Conservation (phyloP, 306 rosid genomes). For the Spatholobus suberectus region DNA sequence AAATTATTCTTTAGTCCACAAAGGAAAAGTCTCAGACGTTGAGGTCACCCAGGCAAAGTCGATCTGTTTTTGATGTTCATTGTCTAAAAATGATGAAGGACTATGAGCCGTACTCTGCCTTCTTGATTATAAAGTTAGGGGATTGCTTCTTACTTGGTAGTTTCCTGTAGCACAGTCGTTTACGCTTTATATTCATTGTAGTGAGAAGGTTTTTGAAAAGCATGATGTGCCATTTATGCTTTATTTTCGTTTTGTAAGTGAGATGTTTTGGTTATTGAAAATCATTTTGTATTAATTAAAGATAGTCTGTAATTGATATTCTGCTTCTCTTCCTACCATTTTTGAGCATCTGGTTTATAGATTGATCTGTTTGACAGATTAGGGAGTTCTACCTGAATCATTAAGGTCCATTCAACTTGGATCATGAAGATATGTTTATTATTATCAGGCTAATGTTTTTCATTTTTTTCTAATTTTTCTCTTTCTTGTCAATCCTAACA, state of each 20-base stretch:
- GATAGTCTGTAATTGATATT: conserved; percentile 38
- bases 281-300: conserved; percentile 37
- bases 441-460: not conserved
- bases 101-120: conserved; percentile 26
- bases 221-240: conserved; percentile 38
- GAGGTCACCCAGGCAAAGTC: conserved; percentile 32
- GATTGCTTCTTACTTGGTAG: conserved; percentile 33
- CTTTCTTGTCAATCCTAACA: not conserved
- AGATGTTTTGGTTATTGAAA: conserved; percentile 37
- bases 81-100: conserved; percentile 41
- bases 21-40: conserved; percentile 27
- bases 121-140: conserved; percentile 43
- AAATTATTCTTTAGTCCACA: conserved; percentile 40
- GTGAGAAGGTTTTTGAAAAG: conserved; percentile 40
- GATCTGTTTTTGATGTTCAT: conserved; percentile 32
- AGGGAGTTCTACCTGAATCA: not conserved
- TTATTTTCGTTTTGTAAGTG: conserved; percentile 33
- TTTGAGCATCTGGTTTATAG: conserved; percentile 28
- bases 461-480: not conserved
- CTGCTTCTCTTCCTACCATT: conserved; percentile 9
- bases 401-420: not conserved
- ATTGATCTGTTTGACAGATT: conserved; percentile 15
- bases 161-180: conserved; percentile 34
- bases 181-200: conserved; percentile 40
- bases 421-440: conserved; percentile 22